phyloP scores from a whole-genome alignment of 1,284 basidiomycete genomes.

The Rhodotorula sp. region DNA sequence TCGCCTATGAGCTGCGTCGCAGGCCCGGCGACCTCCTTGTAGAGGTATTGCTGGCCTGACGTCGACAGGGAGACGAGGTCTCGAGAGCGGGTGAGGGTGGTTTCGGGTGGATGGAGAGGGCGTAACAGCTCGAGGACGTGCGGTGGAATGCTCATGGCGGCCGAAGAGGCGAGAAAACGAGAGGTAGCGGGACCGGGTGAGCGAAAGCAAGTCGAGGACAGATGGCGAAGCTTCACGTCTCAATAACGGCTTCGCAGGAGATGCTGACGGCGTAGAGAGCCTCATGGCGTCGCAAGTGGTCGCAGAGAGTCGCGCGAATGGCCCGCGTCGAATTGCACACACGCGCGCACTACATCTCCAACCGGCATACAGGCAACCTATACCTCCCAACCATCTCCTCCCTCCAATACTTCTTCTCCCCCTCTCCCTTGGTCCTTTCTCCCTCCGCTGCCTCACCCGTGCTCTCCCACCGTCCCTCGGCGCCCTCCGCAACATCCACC shows the following conservation, averaged over 20 bases:
- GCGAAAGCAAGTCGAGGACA: not conserved
- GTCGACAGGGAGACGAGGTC: not conserved
- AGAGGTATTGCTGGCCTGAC: conserved; percentile 11
- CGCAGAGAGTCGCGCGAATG: too few relatives aligned
- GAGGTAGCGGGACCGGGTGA: not conserved
- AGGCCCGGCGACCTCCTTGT: not conserved
- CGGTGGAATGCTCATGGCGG: not conserved
- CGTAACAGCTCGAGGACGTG: not conserved
- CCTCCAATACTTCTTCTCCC: conserved; percentile 33
- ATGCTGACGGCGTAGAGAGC: too few relatives aligned
- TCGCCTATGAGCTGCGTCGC: conserved; percentile 28
- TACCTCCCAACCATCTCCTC: conserved; percentile 35
- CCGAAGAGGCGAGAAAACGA: too few relatives aligned
- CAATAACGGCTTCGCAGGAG: too few relatives aligned
- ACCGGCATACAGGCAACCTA: conserved; percentile 31
- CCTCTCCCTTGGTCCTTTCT: conserved; percentile 9
- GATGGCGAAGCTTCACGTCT: too few relatives aligned
- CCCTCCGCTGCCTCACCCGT: conserved; percentile 1
- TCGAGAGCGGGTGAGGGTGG: not conserved
- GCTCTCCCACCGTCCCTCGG: conserved; percentile 5
- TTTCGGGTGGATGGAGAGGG: not conserved
- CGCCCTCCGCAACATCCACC: conserved; percentile 57
- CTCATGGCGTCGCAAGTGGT: too few relatives aligned
- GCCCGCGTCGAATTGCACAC: too few relatives aligned
- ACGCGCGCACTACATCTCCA: conserved; percentile 6